Evolutionary conservation across 179 eudicot species (phyloP).

Genomic region (Drosera spatulata): DNA sequence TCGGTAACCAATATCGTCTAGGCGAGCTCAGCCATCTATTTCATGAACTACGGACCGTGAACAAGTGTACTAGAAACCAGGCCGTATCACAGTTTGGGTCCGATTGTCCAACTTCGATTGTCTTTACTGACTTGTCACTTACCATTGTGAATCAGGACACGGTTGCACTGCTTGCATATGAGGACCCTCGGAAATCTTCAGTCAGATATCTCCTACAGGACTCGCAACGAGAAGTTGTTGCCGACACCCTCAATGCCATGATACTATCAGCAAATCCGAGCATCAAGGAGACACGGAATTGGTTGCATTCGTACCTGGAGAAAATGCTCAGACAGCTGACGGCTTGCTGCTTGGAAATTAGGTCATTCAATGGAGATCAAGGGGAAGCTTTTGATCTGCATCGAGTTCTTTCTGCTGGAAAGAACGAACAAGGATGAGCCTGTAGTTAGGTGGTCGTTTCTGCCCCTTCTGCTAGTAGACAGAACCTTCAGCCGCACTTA

Average conservation of each 20-base stretch:
- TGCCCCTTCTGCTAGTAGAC: no score
- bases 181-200: constrained; percentile 56
- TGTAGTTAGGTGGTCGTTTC: no score
- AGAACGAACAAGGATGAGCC: no score
- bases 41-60: no score
- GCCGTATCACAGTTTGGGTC: neutral
- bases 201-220: constrained; percentile 78
- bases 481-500: no score
- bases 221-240: constrained; percentile 75
- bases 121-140: neutral
- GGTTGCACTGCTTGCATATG: constrained; percentile 80
- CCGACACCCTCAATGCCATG: constrained; percentile 84
- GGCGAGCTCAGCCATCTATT: no score
- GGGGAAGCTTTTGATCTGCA: constrained; percentile 47
- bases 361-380: constrained; percentile 71
- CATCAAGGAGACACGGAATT: constrained; percentile 32
- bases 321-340: constrained; percentile 69
- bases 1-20: neutral
- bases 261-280: constrained; percentile 59
- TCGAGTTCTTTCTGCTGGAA: no score
- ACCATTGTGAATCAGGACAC: constrained; percentile 46
- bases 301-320: constrained; percentile 75
- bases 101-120: neutral
- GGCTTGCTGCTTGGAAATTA: constrained; percentile 70
- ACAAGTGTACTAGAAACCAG: no score